These are phyloP conservation scores for Neoascochyta sp. DNA, from an alignment of 2,329 filamentous ascomycete species.

Conservation along the genomic window DNA sequence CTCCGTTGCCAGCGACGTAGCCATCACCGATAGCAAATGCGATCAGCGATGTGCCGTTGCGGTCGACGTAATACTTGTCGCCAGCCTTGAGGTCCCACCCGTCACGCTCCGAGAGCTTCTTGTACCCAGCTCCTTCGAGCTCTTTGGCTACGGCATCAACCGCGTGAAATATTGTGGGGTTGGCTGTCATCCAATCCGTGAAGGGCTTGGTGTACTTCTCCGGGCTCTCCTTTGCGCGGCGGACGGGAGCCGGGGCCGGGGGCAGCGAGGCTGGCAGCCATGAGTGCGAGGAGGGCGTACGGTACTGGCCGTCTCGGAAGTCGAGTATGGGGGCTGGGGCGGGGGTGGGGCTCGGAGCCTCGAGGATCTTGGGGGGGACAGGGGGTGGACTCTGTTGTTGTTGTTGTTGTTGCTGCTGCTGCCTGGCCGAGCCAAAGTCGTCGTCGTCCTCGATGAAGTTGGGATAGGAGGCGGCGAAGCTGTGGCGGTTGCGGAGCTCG, in stretches of 20 bases:
- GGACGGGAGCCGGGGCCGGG: slow-evolving; percentile 9
- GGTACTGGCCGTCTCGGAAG: slow-evolving; percentile 8
- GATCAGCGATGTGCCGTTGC: slow-evolving; percentile 82
- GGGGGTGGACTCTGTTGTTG: slow-evolving; percentile 33
- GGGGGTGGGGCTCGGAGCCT: slow-evolving; percentile 13
- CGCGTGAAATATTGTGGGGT: slow-evolving; percentile 91
- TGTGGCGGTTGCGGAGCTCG: slow-evolving; percentile 22
- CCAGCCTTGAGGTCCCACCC: slow-evolving; percentile 76
- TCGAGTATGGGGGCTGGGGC: slow-evolving; percentile 5
- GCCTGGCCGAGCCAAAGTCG: slow-evolving; percentile 15
- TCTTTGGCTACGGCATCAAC: slow-evolving; percentile 74
- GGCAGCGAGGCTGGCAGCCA: slow-evolving; percentile 13
- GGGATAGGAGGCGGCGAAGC: slow-evolving; percentile 27
- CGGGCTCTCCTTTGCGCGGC: slow-evolving; percentile 25
- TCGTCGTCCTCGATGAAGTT: slow-evolving; percentile 35
- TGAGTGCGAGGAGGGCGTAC: slow-evolving; percentile 11
- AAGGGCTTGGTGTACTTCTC: slow-evolving; percentile 72
- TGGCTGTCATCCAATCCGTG: slow-evolving; percentile 79
- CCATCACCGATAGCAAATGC: slow-evolving; percentile 78
- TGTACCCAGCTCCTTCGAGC: slow-evolving; percentile 69
- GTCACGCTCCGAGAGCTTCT: slow-evolving; percentile 74
- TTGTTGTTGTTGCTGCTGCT: slow-evolving; percentile 6
- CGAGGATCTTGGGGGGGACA: slow-evolving; percentile 38
- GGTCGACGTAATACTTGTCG: slow-evolving; percentile 83
- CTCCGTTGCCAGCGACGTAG: slow-evolving; percentile 80